phyloP scores from a whole-genome alignment of 2,329 filamentous ascomycete species.

The Arthrinium phaeospermum region DNA sequence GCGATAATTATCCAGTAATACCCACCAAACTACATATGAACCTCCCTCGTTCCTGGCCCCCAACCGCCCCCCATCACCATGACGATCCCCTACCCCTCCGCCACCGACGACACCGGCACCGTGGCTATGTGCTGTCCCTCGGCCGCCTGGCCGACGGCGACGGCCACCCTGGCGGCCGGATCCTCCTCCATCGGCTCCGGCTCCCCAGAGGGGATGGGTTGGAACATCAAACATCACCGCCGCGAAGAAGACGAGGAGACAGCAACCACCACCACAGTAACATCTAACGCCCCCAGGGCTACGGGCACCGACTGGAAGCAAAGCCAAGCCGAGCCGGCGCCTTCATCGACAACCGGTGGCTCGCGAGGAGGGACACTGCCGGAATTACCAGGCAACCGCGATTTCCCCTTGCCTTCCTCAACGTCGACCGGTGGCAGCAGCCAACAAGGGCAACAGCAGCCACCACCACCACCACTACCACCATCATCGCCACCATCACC shows the following conservation, averaged over 20 bases:
- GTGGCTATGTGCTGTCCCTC: constrained; percentile 29
- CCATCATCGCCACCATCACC: not conserved
- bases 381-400: not conserved
- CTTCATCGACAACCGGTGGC: not conserved
- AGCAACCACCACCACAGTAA: too few relatives aligned
- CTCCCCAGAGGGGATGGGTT: constrained; percentile 29
- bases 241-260: not conserved
- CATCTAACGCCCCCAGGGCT: not conserved
- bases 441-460: not conserved
- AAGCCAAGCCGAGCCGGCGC: not conserved
- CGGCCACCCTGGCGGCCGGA: constrained; percentile 23
- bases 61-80: not conserved
- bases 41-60: not conserved
- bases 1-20: too few relatives aligned
- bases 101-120: constrained; percentile 18
- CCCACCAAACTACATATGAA: too few relatives aligned
- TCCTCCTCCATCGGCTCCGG: constrained; percentile 27
- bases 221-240: constrained; percentile 24
- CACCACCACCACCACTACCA: not conserved
- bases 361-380: not conserved
- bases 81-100: constrained; percentile 21
- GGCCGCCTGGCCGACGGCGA: constrained; percentile 22
- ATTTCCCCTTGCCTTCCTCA: not conserved
- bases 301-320: not conserved
- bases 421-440: not conserved